These are phyloP conservation scores for Gossypium anomalum DNA, from an alignment of 345 rosid species.

Conservation along the genomic window DNA sequence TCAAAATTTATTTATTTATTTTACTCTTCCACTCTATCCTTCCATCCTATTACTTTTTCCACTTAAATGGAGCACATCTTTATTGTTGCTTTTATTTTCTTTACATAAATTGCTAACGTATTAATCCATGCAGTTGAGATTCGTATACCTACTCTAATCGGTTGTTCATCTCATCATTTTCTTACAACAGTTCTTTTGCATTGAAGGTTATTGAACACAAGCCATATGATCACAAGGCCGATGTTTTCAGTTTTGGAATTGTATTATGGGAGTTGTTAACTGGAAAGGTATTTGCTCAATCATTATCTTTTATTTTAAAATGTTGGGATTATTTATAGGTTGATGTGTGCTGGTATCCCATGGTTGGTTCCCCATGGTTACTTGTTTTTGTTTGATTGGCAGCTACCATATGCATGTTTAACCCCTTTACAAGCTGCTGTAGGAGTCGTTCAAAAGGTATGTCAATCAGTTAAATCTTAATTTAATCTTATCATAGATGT, in stretches of 20 bases:
- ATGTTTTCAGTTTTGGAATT: slow-evolving; percentile 83
- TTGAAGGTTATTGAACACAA: slow-evolving; percentile 88
- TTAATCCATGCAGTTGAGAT: background rate
- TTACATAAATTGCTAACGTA: background rate
- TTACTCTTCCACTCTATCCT: too few species aligned
- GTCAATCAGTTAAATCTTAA: too few species aligned
- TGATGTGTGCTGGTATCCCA: background rate
- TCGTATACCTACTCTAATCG: background rate
- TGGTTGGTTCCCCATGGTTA: background rate
- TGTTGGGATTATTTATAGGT: background rate
- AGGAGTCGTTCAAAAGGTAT: slow-evolving; percentile 96
- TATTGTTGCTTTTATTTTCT: slow-evolving; percentile 5
- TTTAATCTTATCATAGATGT: background rate
- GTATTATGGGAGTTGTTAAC: slow-evolving; percentile 93
- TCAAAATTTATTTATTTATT: too few species aligned
- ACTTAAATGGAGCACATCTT: background rate
- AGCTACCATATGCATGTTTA: slow-evolving; percentile 89
- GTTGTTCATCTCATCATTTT: slow-evolving; percentile 13
- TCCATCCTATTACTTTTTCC: too few species aligned
- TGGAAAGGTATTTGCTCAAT: slow-evolving; percentile 59
- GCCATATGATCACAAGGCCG: slow-evolving; percentile 98
- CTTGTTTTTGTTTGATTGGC: slow-evolving; percentile 31
- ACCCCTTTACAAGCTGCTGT: slow-evolving; percentile 98
- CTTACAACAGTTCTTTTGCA: slow-evolving; percentile 36
- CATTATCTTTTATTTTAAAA: background rate